Conservation (phyloP, 345 rosid species). For the Populus nigra region DNA sequence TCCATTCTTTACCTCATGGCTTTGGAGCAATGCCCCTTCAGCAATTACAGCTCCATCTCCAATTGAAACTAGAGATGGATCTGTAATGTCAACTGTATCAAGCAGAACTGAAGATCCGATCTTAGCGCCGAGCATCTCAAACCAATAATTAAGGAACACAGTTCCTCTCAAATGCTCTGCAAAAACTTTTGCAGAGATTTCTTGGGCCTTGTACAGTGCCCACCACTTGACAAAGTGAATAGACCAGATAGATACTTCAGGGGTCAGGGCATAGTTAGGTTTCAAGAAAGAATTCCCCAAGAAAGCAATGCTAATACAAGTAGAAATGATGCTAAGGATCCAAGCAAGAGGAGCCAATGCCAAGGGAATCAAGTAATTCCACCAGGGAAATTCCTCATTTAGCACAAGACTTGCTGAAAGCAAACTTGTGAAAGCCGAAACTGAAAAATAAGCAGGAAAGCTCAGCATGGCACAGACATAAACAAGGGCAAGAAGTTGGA, state of each 20-base stretch:
- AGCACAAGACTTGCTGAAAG: conserved; percentile 21
- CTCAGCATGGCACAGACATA: conserved; percentile 40
- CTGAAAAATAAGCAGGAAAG: conserved; percentile 52
- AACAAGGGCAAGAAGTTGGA: conserved; percentile 50
- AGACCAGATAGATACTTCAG: conserved; percentile 56
- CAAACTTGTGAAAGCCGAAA: conserved; percentile 40
- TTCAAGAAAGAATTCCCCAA: conserved; percentile 58
- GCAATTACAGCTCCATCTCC: conserved; percentile 62
- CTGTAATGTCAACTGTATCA: conserved; percentile 58
- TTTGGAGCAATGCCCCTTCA: conserved; percentile 61
- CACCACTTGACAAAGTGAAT: conserved; percentile 62
- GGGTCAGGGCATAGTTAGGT: conserved; percentile 49
- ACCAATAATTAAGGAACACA: conserved; percentile 59
- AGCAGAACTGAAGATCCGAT: conserved; percentile 60
- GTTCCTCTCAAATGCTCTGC: conserved; percentile 66
- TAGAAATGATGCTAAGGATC: conserved; percentile 51
- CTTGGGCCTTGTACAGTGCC: conserved; percentile 67
- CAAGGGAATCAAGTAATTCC: conserved; percentile 28
- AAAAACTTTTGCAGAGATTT: conserved; percentile 52
- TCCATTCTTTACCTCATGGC: conserved; percentile 60
- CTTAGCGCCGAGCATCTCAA: conserved; percentile 62
- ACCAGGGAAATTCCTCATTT: conserved; percentile 23
- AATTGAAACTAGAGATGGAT: conserved; percentile 56
- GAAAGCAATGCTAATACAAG: conserved; percentile 41
- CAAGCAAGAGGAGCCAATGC: conserved; percentile 60